phyloP scores from a whole-genome alignment of 192 early-diverging fungal species.

The Linnemannia exigua region DNA sequence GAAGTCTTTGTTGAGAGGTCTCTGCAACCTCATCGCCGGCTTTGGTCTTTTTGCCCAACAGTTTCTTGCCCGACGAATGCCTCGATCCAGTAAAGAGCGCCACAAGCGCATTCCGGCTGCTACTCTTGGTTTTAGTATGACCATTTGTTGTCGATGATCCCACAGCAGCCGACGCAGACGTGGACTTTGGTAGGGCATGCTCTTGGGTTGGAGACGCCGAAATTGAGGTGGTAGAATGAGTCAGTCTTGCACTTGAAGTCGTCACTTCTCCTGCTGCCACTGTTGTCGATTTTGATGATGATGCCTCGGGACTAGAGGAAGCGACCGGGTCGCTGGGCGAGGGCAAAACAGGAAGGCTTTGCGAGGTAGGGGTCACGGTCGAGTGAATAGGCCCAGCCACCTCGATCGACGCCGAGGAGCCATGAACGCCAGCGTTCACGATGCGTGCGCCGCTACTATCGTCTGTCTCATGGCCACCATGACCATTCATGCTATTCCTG shows the following conservation, averaged over 20 bases:
- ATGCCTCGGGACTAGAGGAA: not conserved
- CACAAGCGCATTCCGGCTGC: constrained; percentile 33
- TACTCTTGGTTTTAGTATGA: constrained; percentile 38
- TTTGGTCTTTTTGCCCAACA: constrained; percentile 19
- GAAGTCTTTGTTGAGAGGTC: not conserved
- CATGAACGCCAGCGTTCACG: constrained; percentile 15
- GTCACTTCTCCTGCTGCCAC: not conserved
- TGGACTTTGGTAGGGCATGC: constrained; percentile 10
- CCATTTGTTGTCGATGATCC: constrained; percentile 23
- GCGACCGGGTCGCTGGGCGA: not conserved
- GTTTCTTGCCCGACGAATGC: constrained; percentile 30
- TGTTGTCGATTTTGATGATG: not conserved
- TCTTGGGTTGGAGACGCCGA: not conserved
- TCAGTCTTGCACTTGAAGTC: not conserved
- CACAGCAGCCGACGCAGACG: not conserved
- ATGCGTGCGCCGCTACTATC: constrained; percentile 17
- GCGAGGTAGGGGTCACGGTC: not conserved
- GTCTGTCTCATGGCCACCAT: constrained; percentile 26
- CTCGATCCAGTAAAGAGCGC: constrained; percentile 30
- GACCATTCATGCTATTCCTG: constrained; percentile 42
- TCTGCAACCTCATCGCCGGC: not conserved
- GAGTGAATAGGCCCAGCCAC: not conserved
- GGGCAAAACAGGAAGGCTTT: not conserved
- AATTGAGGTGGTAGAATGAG: not conserved
- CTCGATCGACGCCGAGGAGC: not conserved